A percentile compares a stretch with the other conserved stretches of the same genome.
Conservation (phyloP, 1,139 yeast genomes). For the Lodderomyces margitis region DNA sequence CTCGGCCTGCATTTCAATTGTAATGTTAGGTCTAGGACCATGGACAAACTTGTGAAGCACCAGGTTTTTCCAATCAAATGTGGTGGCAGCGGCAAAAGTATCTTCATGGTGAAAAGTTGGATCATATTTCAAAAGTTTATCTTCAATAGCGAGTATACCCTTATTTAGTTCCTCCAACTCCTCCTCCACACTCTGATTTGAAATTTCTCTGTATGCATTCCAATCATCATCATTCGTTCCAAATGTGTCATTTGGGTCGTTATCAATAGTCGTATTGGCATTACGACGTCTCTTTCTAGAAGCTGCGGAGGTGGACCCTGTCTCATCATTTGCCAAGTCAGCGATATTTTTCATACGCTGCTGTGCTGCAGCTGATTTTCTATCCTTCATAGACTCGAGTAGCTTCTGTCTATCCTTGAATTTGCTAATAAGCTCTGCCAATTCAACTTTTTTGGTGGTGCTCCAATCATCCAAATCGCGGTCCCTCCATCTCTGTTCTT, state of each 20-base stretch:
- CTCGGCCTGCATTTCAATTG: slow-evolving; percentile 42
- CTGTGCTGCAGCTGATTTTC: slow-evolving; percentile 91
- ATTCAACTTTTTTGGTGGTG: slow-evolving; percentile 59
- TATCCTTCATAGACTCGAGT: slow-evolving; percentile 76
- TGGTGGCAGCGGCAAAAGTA: slow-evolving; percentile 69
- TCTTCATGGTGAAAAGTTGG: slow-evolving; percentile 85
- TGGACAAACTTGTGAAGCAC: slow-evolving; percentile 78
- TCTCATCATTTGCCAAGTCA: slow-evolving; percentile 75
- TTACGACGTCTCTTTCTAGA: slow-evolving; percentile 53
- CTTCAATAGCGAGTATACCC: slow-evolving; percentile 63
- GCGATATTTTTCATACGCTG: slow-evolving; percentile 91
- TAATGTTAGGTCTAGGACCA: slow-evolving; percentile 73
- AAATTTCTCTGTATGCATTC: slow-evolving; percentile 84
- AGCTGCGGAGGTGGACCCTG: slow-evolving; percentile 37
- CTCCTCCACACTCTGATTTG: slow-evolving; percentile 68
- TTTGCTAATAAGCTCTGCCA: slow-evolving; percentile 54
- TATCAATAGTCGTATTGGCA: slow-evolving; percentile 66
- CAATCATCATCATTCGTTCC: slow-evolving; percentile 97
- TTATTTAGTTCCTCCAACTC: slow-evolving; percentile 71
- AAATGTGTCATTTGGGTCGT: slow-evolving; percentile 90
- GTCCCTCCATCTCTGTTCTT: slow-evolving; percentile 76
- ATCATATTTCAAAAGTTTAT: slow-evolving; percentile 73
- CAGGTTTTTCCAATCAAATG: slow-evolving; percentile 81
- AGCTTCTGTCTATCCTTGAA: slow-evolving; percentile 69
- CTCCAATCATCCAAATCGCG: slow-evolving; percentile 81